Conservation (phyloP, 331 rosid genomes). For the Stylosanthes scabra region DNA sequence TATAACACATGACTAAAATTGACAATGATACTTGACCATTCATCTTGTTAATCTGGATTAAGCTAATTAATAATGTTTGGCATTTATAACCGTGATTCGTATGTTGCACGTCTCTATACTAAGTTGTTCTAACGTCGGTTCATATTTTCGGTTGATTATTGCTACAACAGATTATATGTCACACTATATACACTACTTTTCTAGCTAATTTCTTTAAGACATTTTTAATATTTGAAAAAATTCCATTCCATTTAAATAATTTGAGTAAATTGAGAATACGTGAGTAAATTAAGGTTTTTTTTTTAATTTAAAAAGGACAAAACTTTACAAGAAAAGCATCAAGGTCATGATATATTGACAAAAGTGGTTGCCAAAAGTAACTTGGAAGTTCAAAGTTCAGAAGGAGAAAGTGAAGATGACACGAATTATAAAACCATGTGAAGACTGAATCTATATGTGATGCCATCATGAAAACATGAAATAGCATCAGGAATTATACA, state of each 20-base stretch:
- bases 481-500: neutral
- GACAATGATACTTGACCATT: slow-evolving; percentile 30
- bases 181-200: neutral
- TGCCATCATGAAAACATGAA: slow-evolving; percentile 1
- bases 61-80: slow-evolving; percentile 21
- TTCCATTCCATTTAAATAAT: neutral
- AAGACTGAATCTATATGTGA: neutral
- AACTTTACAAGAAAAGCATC: neutral
- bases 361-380: slow-evolving; percentile 10
- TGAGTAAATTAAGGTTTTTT: too few species aligned
- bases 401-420: neutral
- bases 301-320: neutral
- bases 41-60: slow-evolving; percentile 23
- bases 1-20: neutral
- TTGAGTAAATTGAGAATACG: neutral
- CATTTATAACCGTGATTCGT: slow-evolving; percentile 12
- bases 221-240: neutral
- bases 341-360: slow-evolving; percentile 9
- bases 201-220: neutral
- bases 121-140: slow-evolving; percentile 32
- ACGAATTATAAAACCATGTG: neutral
- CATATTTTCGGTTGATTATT: neutral
- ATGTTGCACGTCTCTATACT: slow-evolving; percentile 23
- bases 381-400: slow-evolving; percentile 7
- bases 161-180: neutral